Conservation (phyloP, 2,329 filamentous ascomycete species). For the Delphinella strobiligena region DNA sequence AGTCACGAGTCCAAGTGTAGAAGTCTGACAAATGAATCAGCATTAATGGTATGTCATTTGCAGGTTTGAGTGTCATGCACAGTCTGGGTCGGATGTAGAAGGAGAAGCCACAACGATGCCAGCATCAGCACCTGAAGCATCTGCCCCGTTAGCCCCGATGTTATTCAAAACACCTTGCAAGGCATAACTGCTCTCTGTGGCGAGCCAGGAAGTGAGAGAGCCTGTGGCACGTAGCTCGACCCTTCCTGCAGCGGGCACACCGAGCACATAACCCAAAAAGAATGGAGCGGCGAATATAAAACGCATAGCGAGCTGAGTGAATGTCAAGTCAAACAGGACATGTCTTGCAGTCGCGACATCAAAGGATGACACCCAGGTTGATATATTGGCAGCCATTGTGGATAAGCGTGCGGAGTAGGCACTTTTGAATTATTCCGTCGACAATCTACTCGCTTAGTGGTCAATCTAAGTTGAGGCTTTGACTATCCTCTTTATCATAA, state of each 20-base stretch:
- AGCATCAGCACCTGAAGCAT: constrained; percentile 34
- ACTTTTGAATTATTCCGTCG: background rate
- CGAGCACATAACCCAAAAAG: constrained; percentile 6
- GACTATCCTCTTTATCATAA: too few relatives aligned
- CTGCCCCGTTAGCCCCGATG: constrained; percentile 40
- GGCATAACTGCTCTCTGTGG: constrained; percentile 34
- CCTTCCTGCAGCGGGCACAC: constrained; percentile 9
- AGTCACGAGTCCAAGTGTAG: constrained; percentile 69
- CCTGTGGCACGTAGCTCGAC: constrained; percentile 12
- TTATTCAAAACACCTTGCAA: constrained; percentile 43
- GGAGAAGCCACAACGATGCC: constrained; percentile 46
- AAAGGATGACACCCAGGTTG: background rate
- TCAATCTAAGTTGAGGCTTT: background rate
- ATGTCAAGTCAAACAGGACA: background rate
- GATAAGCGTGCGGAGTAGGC: background rate
- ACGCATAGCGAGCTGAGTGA: constrained; percentile 4
- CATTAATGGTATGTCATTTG: background rate
- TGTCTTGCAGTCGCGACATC: background rate
- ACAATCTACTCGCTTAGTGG: background rate
- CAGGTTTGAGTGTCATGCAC: constrained; percentile 23
- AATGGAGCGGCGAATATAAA: constrained; percentile 6
- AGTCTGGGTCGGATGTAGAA: constrained; percentile 41
- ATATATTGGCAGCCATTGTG: constrained; percentile 4
- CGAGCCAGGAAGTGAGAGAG: constrained; percentile 23
- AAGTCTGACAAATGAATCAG: constrained; percentile 41